Percentiles rank a stretch among this genome's conserved stretches.
phyloP scores from a whole-genome alignment of 805 yeast genomes.

The Kuraishia ogatae region DNA sequence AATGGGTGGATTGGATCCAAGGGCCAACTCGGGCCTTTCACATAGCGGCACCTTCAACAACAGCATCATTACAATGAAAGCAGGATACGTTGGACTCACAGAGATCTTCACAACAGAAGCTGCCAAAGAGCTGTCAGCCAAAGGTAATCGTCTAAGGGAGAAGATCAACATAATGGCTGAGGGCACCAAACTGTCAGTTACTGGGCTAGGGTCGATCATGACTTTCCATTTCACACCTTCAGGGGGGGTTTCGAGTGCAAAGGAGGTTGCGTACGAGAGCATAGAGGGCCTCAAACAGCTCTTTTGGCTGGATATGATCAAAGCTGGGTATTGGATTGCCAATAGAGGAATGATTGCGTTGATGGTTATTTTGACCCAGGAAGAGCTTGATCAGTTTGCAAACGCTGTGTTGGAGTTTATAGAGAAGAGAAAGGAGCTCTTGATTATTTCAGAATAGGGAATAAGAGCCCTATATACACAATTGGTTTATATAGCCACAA shows the following conservation, averaged over 20 bases:
- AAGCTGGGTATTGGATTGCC: conserved; percentile 9
- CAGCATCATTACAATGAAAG: conserved; percentile 8
- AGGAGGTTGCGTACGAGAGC: conserved; percentile 1
- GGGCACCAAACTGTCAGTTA: conserved; percentile 6
- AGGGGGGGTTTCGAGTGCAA: neutral
- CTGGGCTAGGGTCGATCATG: conserved; percentile 7
- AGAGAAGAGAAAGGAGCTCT: conserved; percentile 1
- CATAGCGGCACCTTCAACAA: conserved; percentile 11
- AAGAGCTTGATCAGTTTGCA: conserved; percentile 4
- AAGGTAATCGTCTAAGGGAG: conserved; percentile 3
- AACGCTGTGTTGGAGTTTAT: conserved; percentile 5
- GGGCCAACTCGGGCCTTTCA: neutral
- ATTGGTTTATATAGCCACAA: neutral
- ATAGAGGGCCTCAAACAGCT: conserved; percentile 4
- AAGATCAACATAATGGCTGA: neutral
- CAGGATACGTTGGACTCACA: conserved; percentile 7
- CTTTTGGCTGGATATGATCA: conserved; percentile 9
- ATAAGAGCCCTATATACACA: neutral
- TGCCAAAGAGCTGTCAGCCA: conserved; percentile 1
- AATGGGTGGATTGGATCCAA: conserved; percentile 7
- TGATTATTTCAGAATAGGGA: neutral
- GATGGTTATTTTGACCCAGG: conserved; percentile 4
- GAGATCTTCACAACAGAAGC: conserved; percentile 3
- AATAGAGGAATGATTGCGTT: conserved; percentile 9
- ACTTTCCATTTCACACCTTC: conserved; percentile 4